A percentile compares a stretch with the other conserved stretches of the same genome.
Conservation (phyloP, 768 basidiomycete species). For the Clitopilus hobsonii region DNA sequence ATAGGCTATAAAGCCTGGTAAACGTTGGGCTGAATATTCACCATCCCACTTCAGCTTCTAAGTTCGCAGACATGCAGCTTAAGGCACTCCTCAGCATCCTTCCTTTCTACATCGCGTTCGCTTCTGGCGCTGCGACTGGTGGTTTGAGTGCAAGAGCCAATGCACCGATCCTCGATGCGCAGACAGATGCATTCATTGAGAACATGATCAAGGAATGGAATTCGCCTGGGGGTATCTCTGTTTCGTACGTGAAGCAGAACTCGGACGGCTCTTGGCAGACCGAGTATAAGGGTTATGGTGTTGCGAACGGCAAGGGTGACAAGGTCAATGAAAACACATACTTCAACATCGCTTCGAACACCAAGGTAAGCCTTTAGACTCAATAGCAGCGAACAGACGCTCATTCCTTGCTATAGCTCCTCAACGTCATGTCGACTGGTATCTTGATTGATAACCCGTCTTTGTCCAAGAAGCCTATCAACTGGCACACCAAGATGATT, state of each 20-base stretch:
- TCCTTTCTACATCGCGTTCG: not conserved
- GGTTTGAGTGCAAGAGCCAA: not conserved
- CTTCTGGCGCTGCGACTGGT: not conserved
- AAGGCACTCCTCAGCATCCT: not conserved
- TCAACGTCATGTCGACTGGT: slow-evolving; percentile 17
- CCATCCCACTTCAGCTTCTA: not conserved
- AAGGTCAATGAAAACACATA: slow-evolving; percentile 2
- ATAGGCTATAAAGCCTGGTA: not conserved
- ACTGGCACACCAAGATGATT: slow-evolving; percentile 18
- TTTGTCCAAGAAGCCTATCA: slow-evolving; percentile 11
- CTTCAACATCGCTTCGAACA: slow-evolving; percentile 12
- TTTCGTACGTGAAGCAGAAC: slow-evolving; percentile 10
- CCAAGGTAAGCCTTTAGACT: slow-evolving; percentile 7
- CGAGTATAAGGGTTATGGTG: slow-evolving; percentile 15
- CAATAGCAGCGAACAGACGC: not conserved
- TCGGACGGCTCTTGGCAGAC: slow-evolving; percentile 6
- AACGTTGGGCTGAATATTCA: not conserved
- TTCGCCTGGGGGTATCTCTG: slow-evolving; percentile 10
- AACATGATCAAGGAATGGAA: slow-evolving; percentile 8
- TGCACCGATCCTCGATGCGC: slow-evolving; percentile 4
- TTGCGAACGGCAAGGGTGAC: not conserved
- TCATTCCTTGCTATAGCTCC: slow-evolving; percentile 11
- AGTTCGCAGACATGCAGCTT: not conserved
- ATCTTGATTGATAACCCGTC: slow-evolving; percentile 21
- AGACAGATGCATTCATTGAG: slow-evolving; percentile 8